A percentile compares a stretch with the other conserved stretches of the same genome.
phyloP scores from a whole-genome alignment of 805 yeast genomes.

The Candida maesae region DNA sequence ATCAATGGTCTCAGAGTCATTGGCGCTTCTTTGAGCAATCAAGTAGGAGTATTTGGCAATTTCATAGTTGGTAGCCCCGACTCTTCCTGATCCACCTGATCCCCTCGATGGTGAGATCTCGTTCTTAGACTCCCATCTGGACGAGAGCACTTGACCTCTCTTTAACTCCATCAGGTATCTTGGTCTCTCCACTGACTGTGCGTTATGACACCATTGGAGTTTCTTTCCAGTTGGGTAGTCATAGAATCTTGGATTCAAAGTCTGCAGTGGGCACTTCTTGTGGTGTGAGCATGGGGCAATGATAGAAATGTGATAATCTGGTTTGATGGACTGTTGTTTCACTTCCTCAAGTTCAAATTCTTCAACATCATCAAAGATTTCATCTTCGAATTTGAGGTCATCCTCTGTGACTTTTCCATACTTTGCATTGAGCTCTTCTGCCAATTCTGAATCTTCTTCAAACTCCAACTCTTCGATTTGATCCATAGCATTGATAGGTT shows the following conservation, averaged over 20 bases:
- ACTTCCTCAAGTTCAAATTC: constrained; percentile 2
- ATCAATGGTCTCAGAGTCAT: constrained; percentile 38
- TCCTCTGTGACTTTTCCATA: constrained; percentile 40
- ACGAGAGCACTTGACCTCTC: constrained; percentile 70
- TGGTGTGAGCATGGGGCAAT: constrained; percentile 94
- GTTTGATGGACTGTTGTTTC: constrained; percentile 7
- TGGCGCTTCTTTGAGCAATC: constrained; percentile 56
- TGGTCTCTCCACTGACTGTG: constrained; percentile 72
- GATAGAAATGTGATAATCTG: constrained; percentile 51
- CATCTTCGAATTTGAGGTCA: constrained; percentile 37
- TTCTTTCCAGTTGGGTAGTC: constrained; percentile 51
- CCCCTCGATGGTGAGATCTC: constrained; percentile 48
- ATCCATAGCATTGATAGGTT: constrained; percentile 20
- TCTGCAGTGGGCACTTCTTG: constrained; percentile 79
- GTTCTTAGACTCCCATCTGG: constrained; percentile 58
- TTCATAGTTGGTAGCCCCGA: constrained; percentile 67
- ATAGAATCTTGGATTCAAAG: constrained; percentile 66
- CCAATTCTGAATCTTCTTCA: constrained; percentile 23
- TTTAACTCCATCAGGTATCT: constrained; percentile 77
- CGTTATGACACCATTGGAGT: constrained; percentile 72
- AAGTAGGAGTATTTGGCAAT: constrained; percentile 70
- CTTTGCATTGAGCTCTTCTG: constrained; percentile 33
- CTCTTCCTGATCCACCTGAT: constrained; percentile 62
- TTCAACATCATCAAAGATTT: not conserved
- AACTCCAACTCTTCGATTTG: constrained; percentile 16